Conservation (phyloP, 75 land plant species). For the Adiantum capillusveneris region DNA sequence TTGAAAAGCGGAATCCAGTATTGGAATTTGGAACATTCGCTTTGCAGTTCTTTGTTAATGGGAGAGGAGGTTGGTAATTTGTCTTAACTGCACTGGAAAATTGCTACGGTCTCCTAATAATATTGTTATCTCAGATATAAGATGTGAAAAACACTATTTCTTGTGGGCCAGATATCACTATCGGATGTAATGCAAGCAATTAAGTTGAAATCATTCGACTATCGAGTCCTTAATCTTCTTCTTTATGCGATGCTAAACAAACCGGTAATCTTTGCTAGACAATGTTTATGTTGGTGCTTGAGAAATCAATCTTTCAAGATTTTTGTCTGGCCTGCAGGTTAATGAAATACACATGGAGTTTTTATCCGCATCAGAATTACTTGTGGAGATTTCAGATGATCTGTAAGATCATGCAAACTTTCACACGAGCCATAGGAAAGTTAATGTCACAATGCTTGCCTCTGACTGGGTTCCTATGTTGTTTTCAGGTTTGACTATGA, state of each 20-base stretch:
- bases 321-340: conserved; percentile 39
- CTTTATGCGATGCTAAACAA: conserved; percentile 56
- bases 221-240: conserved; percentile 82
- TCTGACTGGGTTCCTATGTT: no score
- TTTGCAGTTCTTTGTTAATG: conserved; percentile 43
- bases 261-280: conserved; percentile 46
- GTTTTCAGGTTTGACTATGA: conserved; percentile 3
- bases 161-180: conserved; percentile 29
- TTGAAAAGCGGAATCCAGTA: conserved; percentile 62
- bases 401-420: conserved; percentile 37
- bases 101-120: no score
- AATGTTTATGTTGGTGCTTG: no score
- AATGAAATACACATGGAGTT: conserved; percentile 77
- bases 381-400: conserved; percentile 92
- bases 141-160: no score
- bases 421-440: background rate
- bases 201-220: conserved; percentile 88
- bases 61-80: conserved; percentile 29
- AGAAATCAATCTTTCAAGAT: no score
- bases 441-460: no score
- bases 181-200: conserved; percentile 78
- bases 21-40: conserved; percentile 77
- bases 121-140: no score
- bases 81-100: no score
- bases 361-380: conserved; percentile 67